phyloP scores from a whole-genome alignment of 2,329 filamentous ascomycete species.

The Ceratocystis papillata region DNA sequence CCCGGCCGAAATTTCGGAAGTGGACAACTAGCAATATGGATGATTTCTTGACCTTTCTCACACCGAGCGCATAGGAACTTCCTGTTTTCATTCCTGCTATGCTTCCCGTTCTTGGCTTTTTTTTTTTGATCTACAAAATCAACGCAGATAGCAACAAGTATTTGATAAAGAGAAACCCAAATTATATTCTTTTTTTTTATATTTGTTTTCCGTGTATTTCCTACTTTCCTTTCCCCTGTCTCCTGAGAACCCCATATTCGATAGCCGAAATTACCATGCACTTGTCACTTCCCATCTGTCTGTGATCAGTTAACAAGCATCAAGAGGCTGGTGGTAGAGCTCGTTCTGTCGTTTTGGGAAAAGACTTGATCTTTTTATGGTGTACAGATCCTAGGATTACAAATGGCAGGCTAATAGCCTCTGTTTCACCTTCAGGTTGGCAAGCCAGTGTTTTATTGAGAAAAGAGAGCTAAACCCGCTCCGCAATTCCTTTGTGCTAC shows the following conservation, averaged over 20 bases:
- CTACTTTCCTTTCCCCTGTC: not conserved
- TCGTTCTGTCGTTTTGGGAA: not conserved
- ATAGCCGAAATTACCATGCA: slow-evolving; percentile 7
- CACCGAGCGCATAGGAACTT: too few species aligned
- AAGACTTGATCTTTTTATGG: slow-evolving; percentile 1
- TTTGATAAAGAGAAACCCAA: not conserved
- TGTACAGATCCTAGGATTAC: not conserved
- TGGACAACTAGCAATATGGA: too few species aligned
- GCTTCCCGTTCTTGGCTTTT: too few species aligned
- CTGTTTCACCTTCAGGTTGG: slow-evolving; percentile 13
- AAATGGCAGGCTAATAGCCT: not conserved
- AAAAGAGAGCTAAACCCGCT: not conserved
- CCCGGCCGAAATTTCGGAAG: not conserved
- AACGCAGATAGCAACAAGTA: not conserved
- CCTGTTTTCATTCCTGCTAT: too few species aligned
- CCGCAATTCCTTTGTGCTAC: not conserved
- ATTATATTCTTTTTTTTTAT: not conserved
- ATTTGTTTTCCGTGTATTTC: not conserved
- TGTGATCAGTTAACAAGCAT: not conserved
- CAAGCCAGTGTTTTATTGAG: slow-evolving; percentile 8
- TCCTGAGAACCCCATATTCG: not conserved
- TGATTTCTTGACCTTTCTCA: not conserved
- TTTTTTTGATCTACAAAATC: too few species aligned
- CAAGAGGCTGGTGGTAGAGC: not conserved
- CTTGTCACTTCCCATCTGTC: not conserved